Conservation (phyloP, 1,139 yeast species). For the Scheffersomyces lignicola region DNA sequence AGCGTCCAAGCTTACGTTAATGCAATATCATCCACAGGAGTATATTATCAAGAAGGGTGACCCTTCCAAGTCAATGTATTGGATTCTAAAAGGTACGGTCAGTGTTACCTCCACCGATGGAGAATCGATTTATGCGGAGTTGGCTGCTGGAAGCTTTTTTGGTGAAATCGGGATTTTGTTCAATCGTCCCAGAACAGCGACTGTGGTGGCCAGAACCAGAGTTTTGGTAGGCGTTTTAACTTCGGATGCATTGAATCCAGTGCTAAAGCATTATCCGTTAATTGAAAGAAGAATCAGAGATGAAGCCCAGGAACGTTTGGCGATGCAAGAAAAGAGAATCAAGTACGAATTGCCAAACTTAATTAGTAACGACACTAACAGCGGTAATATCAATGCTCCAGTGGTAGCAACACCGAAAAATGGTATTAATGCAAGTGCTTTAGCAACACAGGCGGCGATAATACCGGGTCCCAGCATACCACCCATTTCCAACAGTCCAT, state of each 20-base stretch:
- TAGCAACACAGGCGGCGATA: slow-evolving; percentile 20
- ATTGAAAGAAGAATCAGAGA: slow-evolving; percentile 70
- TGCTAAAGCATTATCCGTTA: slow-evolving; percentile 59
- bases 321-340: slow-evolving; percentile 64
- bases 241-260: slow-evolving; percentile 58
- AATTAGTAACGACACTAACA: background rate
- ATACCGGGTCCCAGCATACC: slow-evolving; percentile 30
- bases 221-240: slow-evolving; percentile 70
- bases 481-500: slow-evolving; percentile 13
- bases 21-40: slow-evolving; percentile 65
- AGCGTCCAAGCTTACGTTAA: slow-evolving; percentile 56
- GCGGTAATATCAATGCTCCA: background rate
- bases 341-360: slow-evolving; percentile 19
- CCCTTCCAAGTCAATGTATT: slow-evolving; percentile 75
- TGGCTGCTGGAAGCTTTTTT: slow-evolving; percentile 68
- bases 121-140: slow-evolving; percentile 69
- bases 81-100: slow-evolving; percentile 75
- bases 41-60: slow-evolving; percentile 71
- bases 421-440: slow-evolving; percentile 14
- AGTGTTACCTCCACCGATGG: slow-evolving; percentile 76
- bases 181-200: slow-evolving; percentile 75
- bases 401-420: background rate
- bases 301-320: slow-evolving; percentile 75
- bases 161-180: slow-evolving; percentile 79
- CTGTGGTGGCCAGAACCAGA: slow-evolving; percentile 69